These are phyloP conservation scores for Penicillium antarcticum DNA, from an alignment of 495 filamentous ascomycete genomes.

Conservation along the genomic window DNA sequence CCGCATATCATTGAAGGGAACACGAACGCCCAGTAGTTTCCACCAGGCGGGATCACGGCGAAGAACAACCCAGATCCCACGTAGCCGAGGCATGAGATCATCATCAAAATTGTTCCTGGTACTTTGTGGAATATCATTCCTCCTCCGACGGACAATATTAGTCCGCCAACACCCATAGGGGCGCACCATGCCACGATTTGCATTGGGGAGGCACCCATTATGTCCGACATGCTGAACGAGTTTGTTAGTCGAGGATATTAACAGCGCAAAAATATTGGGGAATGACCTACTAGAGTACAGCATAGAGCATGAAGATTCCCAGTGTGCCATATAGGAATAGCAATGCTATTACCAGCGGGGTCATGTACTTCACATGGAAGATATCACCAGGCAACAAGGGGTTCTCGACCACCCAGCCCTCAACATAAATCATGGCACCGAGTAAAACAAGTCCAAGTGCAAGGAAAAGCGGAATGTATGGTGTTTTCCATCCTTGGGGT, in stretches of 20 bases:
- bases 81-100: slow-evolving; percentile 64
- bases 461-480: slow-evolving; percentile 52
- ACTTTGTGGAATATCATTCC: slow-evolving; percentile 76
- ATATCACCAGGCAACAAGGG: slow-evolving; percentile 74
- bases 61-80: slow-evolving; percentile 66
- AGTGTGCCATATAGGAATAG: slow-evolving; percentile 76
- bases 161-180: slow-evolving; percentile 73
- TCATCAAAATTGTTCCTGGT: slow-evolving; percentile 65
- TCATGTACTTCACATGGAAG: slow-evolving; percentile 72
- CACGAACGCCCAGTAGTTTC: slow-evolving; percentile 67
- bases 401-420: slow-evolving; percentile 69
- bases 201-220: slow-evolving; percentile 64
- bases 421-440: slow-evolving; percentile 61
- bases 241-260: slow-evolving; percentile 4
- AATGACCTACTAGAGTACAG: slow-evolving; percentile 67
- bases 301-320: slow-evolving; percentile 75
- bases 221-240: slow-evolving; percentile 53
- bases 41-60: slow-evolving; percentile 61
- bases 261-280: neutral
- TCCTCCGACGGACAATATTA: slow-evolving; percentile 65
- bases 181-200: slow-evolving; percentile 75
- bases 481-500: slow-evolving; percentile 65
- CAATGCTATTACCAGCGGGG: slow-evolving; percentile 60
- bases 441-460: slow-evolving; percentile 57
- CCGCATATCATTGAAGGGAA: slow-evolving; percentile 81